These are phyloP conservation scores for Circinella minor DNA, from an alignment of 371 early-diverging fungal genomes.

Conservation along the genomic window DNA sequence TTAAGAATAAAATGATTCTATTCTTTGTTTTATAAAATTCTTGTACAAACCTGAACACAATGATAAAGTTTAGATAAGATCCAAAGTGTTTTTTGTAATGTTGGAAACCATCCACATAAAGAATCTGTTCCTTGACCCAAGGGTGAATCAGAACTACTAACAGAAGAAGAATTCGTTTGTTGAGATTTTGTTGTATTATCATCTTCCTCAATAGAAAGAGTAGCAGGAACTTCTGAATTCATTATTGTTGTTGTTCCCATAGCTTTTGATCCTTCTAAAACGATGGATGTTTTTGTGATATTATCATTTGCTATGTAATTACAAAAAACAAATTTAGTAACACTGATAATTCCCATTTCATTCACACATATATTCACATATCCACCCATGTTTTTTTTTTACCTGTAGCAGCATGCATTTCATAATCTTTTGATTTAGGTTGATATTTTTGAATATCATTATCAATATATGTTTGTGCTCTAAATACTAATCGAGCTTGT, in stretches of 20 bases:
- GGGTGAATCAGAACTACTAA: slow-evolving; percentile 37
- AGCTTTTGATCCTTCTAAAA: slow-evolving; percentile 20
- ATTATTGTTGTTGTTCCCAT: not conserved
- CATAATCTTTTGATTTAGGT: slow-evolving; percentile 71
- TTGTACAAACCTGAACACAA: slow-evolving; percentile 63
- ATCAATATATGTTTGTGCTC: slow-evolving; percentile 82
- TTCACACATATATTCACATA: too few species aligned
- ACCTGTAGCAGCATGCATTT: slow-evolving; percentile 22
- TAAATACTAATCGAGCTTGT: slow-evolving; percentile 83
- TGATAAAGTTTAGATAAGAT: slow-evolving; percentile 80
- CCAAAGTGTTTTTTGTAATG: slow-evolving; percentile 80
- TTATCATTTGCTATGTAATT: not conserved
- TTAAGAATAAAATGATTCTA: too few species aligned
- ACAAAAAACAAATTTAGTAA: not conserved
- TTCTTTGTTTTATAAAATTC: too few species aligned
- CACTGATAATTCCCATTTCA: too few species aligned
- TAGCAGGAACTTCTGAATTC: slow-evolving; percentile 29
- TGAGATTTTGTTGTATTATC: not conserved
- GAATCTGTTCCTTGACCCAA: slow-evolving; percentile 40
- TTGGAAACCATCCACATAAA: slow-evolving; percentile 79
- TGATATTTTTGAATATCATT: slow-evolving; percentile 79
- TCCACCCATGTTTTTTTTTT: not conserved
- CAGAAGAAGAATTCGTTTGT: not conserved
- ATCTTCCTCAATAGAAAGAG: slow-evolving; percentile 44
- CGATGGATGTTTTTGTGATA: slow-evolving; percentile 28